Evolutionary conservation across 106 monocot genomes (phyloP).

Genomic region (Xerophyta viscosa): DNA sequence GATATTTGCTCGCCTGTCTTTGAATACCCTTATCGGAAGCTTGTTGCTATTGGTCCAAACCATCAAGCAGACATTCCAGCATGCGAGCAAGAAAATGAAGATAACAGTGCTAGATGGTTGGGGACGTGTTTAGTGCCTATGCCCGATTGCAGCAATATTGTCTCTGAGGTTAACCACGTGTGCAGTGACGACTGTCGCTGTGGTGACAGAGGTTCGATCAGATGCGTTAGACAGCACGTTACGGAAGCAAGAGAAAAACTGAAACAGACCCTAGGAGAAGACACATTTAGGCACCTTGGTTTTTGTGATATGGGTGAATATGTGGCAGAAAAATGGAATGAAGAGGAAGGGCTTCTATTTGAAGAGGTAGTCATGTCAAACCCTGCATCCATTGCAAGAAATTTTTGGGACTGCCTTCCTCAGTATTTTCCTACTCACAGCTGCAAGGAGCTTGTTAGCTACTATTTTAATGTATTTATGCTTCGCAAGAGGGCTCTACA

Average conservation of each 20-base stretch:
- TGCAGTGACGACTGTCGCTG: conserved; percentile 31
- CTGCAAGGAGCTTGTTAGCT: conserved; percentile 47
- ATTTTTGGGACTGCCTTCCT: conserved; percentile 53
- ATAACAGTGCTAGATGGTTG: conserved; percentile 29
- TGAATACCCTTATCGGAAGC: conserved; percentile 35
- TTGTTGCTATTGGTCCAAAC: conserved; percentile 51
- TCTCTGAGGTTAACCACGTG: conserved; percentile 4
- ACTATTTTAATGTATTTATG: conserved; percentile 88
- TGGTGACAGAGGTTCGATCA: conserved; percentile 59
- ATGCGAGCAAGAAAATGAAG: conserved; percentile 22
- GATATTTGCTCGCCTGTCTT: conserved; percentile 6
- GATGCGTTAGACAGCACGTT: conserved; percentile 59
- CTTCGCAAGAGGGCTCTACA: conserved; percentile 77
- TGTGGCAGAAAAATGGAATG: conserved; percentile 68
- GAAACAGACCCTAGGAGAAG: conserved; percentile 24
- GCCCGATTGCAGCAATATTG: conserved; percentile 11
- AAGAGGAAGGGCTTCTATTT: conserved; percentile 70
- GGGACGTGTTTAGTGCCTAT: conserved; percentile 29
- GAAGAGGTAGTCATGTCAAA: conserved; percentile 52
- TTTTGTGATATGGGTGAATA: conserved; percentile 79
- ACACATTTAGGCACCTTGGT: conserved; percentile 55
- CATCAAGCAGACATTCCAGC: conserved; percentile 60
- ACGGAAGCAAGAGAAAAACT: conserved; percentile 54
- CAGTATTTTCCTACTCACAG: conserved; percentile 23
- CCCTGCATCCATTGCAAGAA: conserved; percentile 67